Conservation (phyloP, 2,329 filamentous ascomycete genomes). For the Daldinia eschscholtzii region DNA sequence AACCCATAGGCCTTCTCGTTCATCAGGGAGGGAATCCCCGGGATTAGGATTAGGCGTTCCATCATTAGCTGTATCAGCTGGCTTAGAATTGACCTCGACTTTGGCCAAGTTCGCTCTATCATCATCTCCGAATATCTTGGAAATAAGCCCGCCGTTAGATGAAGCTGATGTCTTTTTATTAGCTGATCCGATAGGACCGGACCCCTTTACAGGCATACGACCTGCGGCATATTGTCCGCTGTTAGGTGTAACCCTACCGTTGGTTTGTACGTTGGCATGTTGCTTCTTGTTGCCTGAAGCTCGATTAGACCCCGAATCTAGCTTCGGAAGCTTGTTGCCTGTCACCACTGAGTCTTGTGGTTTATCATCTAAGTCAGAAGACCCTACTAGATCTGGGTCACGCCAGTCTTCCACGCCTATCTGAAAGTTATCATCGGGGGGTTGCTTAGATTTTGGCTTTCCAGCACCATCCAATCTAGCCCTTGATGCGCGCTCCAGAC, state of each 20-base stretch:
- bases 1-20: conserved; percentile 91
- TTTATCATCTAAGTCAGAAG: conserved; percentile 48
- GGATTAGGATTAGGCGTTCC: conserved; percentile 46
- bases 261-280: conserved; percentile 55
- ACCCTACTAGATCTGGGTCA: conserved; percentile 77
- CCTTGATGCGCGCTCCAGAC: conserved; percentile 55
- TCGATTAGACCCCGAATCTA: conserved; percentile 42
- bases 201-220: conserved; percentile 51
- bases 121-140: conserved; percentile 64
- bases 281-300: conserved; percentile 41
- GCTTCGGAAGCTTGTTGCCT: conserved; percentile 50
- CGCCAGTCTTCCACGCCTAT: conserved; percentile 92
- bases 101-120: conserved; percentile 52
- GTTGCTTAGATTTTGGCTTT: conserved; percentile 41
- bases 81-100: conserved; percentile 51
- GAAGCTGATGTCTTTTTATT: conserved; percentile 47
- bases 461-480: conserved; percentile 45
- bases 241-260: conserved; percentile 77
- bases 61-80: conserved; percentile 44
- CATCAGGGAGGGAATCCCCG: conserved; percentile 53
- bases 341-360: conserved; percentile 41
- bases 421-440: conserved; percentile 72
- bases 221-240: conserved; percentile 76
- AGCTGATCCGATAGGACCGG: conserved; percentile 47
- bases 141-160: conserved; percentile 56